These are phyloP conservation scores for Tetrapisispora phaffii DNA, from an alignment of 805 yeast genomes.

Conservation along the genomic window DNA sequence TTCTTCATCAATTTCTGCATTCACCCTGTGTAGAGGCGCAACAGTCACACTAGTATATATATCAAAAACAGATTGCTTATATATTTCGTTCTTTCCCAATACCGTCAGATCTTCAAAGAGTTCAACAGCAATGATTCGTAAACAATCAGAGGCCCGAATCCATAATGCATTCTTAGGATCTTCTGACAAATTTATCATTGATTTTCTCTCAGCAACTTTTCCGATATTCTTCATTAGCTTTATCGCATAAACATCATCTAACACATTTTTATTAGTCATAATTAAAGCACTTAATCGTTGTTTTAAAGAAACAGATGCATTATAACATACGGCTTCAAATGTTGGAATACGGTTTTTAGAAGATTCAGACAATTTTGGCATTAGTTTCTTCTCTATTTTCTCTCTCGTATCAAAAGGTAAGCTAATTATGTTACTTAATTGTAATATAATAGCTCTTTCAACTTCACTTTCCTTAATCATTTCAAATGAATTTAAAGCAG, in stretches of 20 bases:
- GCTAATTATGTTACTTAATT: slow-evolving; percentile 42
- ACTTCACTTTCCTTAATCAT: slow-evolving; percentile 28
- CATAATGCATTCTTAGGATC: slow-evolving; percentile 36
- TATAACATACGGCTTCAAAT: slow-evolving; percentile 49
- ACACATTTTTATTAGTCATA: slow-evolving; percentile 27
- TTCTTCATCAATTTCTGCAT: slow-evolving; percentile 20
- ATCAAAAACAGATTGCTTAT: slow-evolving; percentile 10
- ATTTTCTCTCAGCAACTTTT: slow-evolving; percentile 41
- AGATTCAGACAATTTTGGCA: slow-evolving; percentile 28
- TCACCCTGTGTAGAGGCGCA: slow-evolving; percentile 20
- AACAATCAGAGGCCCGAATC: slow-evolving; percentile 39
- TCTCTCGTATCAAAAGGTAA: slow-evolving; percentile 55
- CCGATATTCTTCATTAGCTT: slow-evolving; percentile 42
- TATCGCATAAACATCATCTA: slow-evolving; percentile 37
- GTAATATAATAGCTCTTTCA: slow-evolving; percentile 41
- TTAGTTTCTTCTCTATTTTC: slow-evolving; percentile 46
- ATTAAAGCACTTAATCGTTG: slow-evolving; percentile 27
- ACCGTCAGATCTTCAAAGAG: slow-evolving; percentile 7
- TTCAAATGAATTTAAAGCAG: slow-evolving; percentile 33
- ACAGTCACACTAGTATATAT: slow-evolving; percentile 27
- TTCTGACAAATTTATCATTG: slow-evolving; percentile 22
- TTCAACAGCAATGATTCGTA: slow-evolving; percentile 30
- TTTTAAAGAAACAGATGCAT: slow-evolving; percentile 35
- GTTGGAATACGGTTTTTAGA: slow-evolving; percentile 43
- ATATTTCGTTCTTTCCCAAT: slow-evolving; percentile 3